These are phyloP conservation scores for Xanthoconium stramineum DNA, from an alignment of 768 basidiomycete species.

Conservation along the genomic window DNA sequence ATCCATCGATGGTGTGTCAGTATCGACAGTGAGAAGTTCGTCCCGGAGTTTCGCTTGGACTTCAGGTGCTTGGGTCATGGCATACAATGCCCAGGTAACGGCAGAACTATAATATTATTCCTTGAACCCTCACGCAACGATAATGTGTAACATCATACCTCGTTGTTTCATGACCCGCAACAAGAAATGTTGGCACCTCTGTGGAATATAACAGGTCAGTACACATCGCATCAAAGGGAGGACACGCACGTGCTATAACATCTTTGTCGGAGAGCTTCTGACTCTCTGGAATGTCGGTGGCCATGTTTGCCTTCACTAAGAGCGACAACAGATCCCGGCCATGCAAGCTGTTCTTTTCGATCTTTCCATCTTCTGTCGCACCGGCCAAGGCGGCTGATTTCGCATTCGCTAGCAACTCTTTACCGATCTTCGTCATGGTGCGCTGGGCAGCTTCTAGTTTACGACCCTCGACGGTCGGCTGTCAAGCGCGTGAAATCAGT, in stretches of 20 bases:
- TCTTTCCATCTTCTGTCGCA: slow-evolving; percentile 24
- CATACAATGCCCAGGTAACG: slow-evolving; percentile 58
- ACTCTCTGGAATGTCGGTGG: slow-evolving; percentile 50
- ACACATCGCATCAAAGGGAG: neutral
- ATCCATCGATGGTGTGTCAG: slow-evolving; percentile 66
- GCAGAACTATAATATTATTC: slow-evolving; percentile 27
- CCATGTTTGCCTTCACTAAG: slow-evolving; percentile 50
- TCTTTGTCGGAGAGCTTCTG: slow-evolving; percentile 62
- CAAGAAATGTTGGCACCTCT: slow-evolving; percentile 63
- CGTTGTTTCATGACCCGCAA: slow-evolving; percentile 60
- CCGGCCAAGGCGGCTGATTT: slow-evolving; percentile 36
- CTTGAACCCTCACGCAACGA: neutral
- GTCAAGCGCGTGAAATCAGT: neutral
- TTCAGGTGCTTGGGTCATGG: slow-evolving; percentile 45
- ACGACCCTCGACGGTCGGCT: slow-evolving; percentile 24
- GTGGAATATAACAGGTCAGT: neutral
- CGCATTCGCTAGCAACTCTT: slow-evolving; percentile 46
- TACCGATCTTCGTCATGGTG: slow-evolving; percentile 50
- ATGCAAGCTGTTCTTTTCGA: slow-evolving; percentile 32
- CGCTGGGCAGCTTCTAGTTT: slow-evolving; percentile 27
- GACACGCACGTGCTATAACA: slow-evolving; percentile 49
- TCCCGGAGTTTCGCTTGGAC: slow-evolving; percentile 55
- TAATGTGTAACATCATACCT: slow-evolving; percentile 29
- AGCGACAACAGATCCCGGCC: slow-evolving; percentile 50
- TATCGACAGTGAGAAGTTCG: slow-evolving; percentile 50